Conservation (phyloP, 176 grass and related monocot species). For the Phoenix roebelenii region DNA sequence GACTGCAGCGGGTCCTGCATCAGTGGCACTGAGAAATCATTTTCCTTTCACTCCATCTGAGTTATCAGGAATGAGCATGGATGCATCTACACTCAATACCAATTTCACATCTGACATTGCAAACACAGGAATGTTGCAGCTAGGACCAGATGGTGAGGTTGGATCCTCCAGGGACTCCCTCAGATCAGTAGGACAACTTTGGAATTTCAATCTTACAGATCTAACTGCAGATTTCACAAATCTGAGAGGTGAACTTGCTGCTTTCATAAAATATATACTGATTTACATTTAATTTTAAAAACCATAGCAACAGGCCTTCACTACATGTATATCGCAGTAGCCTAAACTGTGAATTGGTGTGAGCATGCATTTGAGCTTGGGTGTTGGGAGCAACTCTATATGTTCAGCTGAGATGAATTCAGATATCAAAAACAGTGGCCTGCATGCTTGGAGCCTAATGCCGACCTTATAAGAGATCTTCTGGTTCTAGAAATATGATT, state of each 20-base stretch:
- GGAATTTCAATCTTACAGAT: conserved; percentile 97
- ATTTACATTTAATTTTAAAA: no score
- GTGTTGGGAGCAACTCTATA: no score
- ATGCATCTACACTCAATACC: conserved; percentile 60
- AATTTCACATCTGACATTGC: conserved; percentile 56
- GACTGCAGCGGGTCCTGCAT: conserved; percentile 75
- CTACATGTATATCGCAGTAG: no score
- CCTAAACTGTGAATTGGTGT: no score
- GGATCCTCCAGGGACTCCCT: conserved; percentile 66
- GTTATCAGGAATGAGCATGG: conserved; percentile 77
- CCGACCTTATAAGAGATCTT: no score
- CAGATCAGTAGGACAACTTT: conserved; percentile 76
- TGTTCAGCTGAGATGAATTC: no score
- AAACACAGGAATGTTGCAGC: conserved; percentile 48
- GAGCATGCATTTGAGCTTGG: no score
- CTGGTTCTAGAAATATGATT: no score
- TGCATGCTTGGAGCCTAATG: no score
- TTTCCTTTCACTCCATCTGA: conserved; percentile 78
- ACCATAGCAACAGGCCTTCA: no score
- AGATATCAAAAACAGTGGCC: no score
- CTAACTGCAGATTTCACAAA: conserved; percentile 83
- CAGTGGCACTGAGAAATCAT: conserved; percentile 77
- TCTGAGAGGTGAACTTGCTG: conserved; percentile 63
- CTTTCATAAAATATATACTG: no score
- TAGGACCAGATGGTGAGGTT: conserved; percentile 55